Percentiles rank a stretch among this genome's conserved stretches.
phyloP scores from a whole-genome alignment of 306 rosid genomes.

The Medicago ruthenica region DNA sequence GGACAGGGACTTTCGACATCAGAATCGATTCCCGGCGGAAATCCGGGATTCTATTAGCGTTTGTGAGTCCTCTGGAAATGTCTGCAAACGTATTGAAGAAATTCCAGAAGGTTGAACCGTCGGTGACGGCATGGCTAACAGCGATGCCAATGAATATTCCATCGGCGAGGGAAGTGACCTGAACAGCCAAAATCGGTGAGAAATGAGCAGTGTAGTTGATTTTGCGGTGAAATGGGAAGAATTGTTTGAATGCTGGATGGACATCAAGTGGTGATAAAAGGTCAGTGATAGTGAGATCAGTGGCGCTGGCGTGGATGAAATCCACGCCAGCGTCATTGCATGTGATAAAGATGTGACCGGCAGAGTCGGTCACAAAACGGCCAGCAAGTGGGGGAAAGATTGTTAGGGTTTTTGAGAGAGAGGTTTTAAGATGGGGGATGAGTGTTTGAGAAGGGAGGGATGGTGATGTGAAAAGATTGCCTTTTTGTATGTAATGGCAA shows the following conservation, averaged over 20 bases:
- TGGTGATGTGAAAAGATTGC: constrained; percentile 66
- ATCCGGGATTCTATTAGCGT: constrained; percentile 52
- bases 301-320: constrained; percentile 63
- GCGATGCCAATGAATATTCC: constrained; percentile 79
- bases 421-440: constrained; percentile 48
- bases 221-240: constrained; percentile 65
- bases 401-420: constrained; percentile 71
- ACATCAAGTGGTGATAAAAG: constrained; percentile 59
- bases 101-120: constrained; percentile 88
- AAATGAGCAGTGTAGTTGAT: constrained; percentile 70
- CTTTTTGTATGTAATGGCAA: constrained; percentile 88
- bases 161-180: constrained; percentile 72
- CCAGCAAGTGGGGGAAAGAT: constrained; percentile 84
- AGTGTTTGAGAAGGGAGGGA: constrained; percentile 42
- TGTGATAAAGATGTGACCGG: constrained; percentile 63
- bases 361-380: constrained; percentile 52
- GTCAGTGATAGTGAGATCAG: constrained; percentile 39
- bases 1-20: constrained; percentile 54
- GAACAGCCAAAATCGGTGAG: constrained; percentile 66
- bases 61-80: constrained; percentile 43
- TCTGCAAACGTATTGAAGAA: constrained; percentile 88
- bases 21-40: constrained; percentile 64
- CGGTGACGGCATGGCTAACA: constrained; percentile 68
- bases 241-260: constrained; percentile 45
- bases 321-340: constrained; percentile 83